Base-by-base conservation (phyloP, 2,329 filamentous ascomycete genomes). In the Uncinocarpus reesii region DNA sequence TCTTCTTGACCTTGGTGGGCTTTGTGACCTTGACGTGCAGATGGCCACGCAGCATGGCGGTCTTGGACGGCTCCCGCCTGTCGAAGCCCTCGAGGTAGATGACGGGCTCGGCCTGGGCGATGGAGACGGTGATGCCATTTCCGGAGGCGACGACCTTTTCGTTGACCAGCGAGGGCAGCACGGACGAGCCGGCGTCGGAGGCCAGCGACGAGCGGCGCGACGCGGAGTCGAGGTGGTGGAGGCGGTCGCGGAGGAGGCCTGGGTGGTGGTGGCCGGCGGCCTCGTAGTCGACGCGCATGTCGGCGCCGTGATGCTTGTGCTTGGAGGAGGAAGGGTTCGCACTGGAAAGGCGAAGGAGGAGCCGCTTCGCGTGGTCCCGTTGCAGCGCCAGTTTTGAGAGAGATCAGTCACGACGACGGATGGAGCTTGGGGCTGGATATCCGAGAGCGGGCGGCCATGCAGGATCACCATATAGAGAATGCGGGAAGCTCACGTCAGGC, bases 1-100 rank as follows among this genome's bases (percentile, higher is more conserved):
- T 78, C 3, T 86, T 83, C 71, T 95, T 95, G 56, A 98, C 81
- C 68, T 98, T 98, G 40, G 88, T 80, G 55, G 86, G 84, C 62
- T 96, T 96, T 38, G 84, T 82, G 10, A 96, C 78, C 51, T 83
- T 83, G 32, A 98, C 64, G 58, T 86, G 83, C 48, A 98, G 67
- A 55, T 81, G 88, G 15, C 92, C 92, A 48, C 92, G 78, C 11
- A 98, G 73, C 61, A 98, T 82, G 1, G 89, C 85, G 5, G 87
- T 90, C 46, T 76, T 83, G 8, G 79, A 76, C 2, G 66, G 62
- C 35, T 73, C 70, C 54, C 67, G 67, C 7, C 68, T 65, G 53
- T 74, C 71, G 52, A 71, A 71, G 2, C 70, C 69, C 47, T 71
- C 69, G n/a, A 74, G 61, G 50, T 68, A 74, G 10, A 74, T 58